Base-by-base conservation (phyloP, 352 stramenopile species). In the Phytophthora brassicae region DNA sequence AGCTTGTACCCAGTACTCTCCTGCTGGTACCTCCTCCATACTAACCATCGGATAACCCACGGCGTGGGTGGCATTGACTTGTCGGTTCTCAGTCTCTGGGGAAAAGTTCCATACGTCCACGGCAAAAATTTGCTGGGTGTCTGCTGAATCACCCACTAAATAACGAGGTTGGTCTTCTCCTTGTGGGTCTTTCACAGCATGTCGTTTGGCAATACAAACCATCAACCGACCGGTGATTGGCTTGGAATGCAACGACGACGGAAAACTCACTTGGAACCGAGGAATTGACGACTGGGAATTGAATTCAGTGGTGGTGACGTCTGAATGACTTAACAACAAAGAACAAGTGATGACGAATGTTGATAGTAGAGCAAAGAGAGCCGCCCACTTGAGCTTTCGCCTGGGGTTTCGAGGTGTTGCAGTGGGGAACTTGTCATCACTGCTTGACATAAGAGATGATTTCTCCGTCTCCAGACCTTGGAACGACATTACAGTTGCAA, bases 1-100 rank as follows among this genome's bases (percentile, higher is more conserved):
- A 11, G 67, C 74, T 54, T 89, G 79, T 22, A 89, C 64, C 79
- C 76, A 89, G 70, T 89, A 89, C 54, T 85, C 76, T 8, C 63
- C 79, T 0, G 48, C 72, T 4, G 79, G 70, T 7, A 89, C 66
- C 38, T 83, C 69, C 4, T 68, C 46, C 43, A 89, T 31, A 6
- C 59, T 72, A 1, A 77, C 26, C 52, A 85, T 46, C 2, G 79
- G 79, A 56, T 86, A 89, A 1, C 79, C 79, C 13, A 77, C 54
- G 0, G 64, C 70, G 39, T 78, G 62, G 3, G 69, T 79, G 0
- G 56, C 67, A 51, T 89, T 85, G 17, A 86, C 66, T 16, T 79
- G 47, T 8, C 79, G 79, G 41, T 66, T 46, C 33, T 85, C n/a
- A n/a, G n/a, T 63, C 16, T 26, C 53, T 0, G 75, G 46, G 17